Base-by-base conservation (phyloP, 2,329 filamentous ascomycete genomes). In the Ascosphaera apis region DNA sequence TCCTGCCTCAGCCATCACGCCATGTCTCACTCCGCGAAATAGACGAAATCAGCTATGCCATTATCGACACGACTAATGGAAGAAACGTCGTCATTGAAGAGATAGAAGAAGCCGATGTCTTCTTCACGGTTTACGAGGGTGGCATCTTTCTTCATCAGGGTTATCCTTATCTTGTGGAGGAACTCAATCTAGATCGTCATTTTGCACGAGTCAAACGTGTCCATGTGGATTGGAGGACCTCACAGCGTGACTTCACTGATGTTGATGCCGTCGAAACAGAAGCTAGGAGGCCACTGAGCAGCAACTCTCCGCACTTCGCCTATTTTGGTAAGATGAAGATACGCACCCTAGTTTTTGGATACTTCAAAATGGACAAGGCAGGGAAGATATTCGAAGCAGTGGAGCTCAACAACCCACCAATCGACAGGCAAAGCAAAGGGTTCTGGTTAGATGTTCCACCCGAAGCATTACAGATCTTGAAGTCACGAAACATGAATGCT, bases 91-190 rank as follows among this genome's bases (percentile, higher is more conserved):
- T 98, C 0, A 66, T 45, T 1, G 88, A 98, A 60, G 84, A 95
- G 55, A 67, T 98, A n/a, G 88, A 95, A 55, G 81, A 83, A 1
- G 88, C 79, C 1, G 72, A 88, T n/a, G 86, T 86, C 1, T 86
- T 82, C 44, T 95, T 92, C 55, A 92, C 83, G 1, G 69, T 98
- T 40, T 98, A 98, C 53, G 86, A 95, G 52, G 88, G 88, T 9
- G 88, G 82, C 32, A 93, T 98, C 42, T 98, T 91, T 57, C 63
- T 98, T 3, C 88, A 98, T 47, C 88, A 98, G 56, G 88, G 88
- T n/a, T 72, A 73, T 42, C 86, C 76, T 1, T 98, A 92, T 49
- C 66, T 95, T 2, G 80, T 98, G 36, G 78, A 82, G 45, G 83
- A 95, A 46, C 84, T 95, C 48, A 70, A 70, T 42, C 76, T 79